Base-by-base conservation (phyloP, 192 early-diverging fungal species). In the Powellomyces hirtus region DNA sequence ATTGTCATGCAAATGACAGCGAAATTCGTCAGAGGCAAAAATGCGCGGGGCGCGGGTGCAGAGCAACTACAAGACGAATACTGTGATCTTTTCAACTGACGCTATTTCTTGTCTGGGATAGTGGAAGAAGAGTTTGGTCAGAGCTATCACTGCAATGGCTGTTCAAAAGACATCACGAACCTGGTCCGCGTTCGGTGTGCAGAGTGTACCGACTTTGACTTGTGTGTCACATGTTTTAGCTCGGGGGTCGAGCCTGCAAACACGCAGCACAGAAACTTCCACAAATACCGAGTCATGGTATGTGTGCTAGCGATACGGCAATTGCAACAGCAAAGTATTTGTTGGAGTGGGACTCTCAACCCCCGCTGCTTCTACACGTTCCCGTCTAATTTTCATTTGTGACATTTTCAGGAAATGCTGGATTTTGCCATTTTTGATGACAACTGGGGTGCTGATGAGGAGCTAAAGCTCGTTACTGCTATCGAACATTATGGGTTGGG, bases 361-460 rank as follows among this genome's bases (percentile, higher is more conserved):
- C n/a, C n/a, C n/a, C n/a, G n/a, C n/a, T n/a, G n/a, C n/a, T n/a
- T 7, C 40, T 18, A 42, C 40, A 18, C 18, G 18, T 42, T 18
- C 18, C 40, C 7, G n/a, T n/a, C n/a, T n/a, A n/a, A n/a, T n/a
- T n/a, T n/a, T n/a, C n/a, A n/a, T n/a, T n/a, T 53, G 13, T 56
- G 27, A 16, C 18, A 16, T 56, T 37, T 56, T 18, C 44, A 89
- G 87, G 91, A 92, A 75, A 86, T 84, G 38, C 88, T 89, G 51
- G 87, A 85, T 59, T 98, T 95, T 73, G 92, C 94, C 5, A 90
- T 99, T 38, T 96, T 94, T 70, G 88, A 91, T 18, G 79, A 82
- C 20, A 87, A 93, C 59, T 99, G 97, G 97, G 89, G 88, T 44
- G 97, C 94, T 4, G 93, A 98, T 53, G 97, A 99, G 66, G 97